Evolutionary conservation across 1,284 basidiomycete species (phyloP).

Genomic region (Caloboletus inedulis): DNA sequence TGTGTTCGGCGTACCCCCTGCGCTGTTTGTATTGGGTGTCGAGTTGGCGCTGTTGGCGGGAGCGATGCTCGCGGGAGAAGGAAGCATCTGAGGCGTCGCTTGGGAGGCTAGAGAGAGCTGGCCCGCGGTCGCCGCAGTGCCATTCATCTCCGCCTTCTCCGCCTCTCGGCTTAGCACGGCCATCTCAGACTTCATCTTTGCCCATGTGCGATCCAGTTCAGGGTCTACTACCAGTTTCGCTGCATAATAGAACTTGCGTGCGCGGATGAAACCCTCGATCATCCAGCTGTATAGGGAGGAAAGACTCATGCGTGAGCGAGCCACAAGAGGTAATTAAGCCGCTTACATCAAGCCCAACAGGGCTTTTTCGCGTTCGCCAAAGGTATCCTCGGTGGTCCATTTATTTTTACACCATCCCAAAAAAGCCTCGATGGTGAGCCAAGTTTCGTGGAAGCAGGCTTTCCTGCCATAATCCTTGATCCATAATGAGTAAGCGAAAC

Average conservation of each 20-base stretch:
- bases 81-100: constrained; percentile 64
- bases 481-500: constrained; percentile 74
- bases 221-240: constrained; percentile 42
- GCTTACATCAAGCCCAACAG: constrained; percentile 75
- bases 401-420: constrained; percentile 65
- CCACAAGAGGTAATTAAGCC: constrained; percentile 19
- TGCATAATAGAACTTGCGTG: constrained; percentile 53
- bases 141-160: constrained; percentile 39
- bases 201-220: constrained; percentile 39
- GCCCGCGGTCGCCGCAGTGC: constrained; percentile 34
- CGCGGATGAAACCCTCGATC: constrained; percentile 69
- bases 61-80: constrained; percentile 67
- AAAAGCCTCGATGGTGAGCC: constrained; percentile 62
- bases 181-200: constrained; percentile 43
- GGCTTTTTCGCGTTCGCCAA: constrained; percentile 67
- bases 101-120: constrained; percentile 42
- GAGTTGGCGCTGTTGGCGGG: constrained; percentile 67
- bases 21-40: constrained; percentile 56
- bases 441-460: constrained; percentile 52
- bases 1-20: constrained; percentile 46
- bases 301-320: constrained; percentile 32
- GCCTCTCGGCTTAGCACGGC: constrained; percentile 46
- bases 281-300: constrained; percentile 50
- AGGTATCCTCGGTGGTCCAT: constrained; percentile 58
- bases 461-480: constrained; percentile 56